These are phyloP conservation scores for Lepraria neglecta DNA, from an alignment of 495 filamentous ascomycete species.

Conservation along the genomic window DNA sequence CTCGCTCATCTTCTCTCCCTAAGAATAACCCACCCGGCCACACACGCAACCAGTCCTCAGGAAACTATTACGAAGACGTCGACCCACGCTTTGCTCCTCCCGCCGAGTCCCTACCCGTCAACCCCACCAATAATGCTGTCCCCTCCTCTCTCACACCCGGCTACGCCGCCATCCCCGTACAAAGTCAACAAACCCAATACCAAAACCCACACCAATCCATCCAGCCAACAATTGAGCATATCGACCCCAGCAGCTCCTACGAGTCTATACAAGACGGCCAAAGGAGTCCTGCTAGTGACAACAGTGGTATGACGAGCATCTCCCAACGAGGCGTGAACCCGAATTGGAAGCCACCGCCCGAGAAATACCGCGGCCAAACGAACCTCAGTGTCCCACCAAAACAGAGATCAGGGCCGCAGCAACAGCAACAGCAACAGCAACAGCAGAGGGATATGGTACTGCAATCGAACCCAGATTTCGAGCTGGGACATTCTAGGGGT, in stretches of 20 bases:
- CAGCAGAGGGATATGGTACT: conserved; percentile 54
- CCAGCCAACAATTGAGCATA: conserved; percentile 31
- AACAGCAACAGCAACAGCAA: conserved; percentile 40
- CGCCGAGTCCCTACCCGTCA: conserved; percentile 22
- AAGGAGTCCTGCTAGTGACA: conserved; percentile 68
- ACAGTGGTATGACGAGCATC: conserved; percentile 76
- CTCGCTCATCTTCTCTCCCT: conserved; percentile 34
- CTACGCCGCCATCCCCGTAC: conserved; percentile 29
- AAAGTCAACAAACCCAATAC: conserved; percentile 4
- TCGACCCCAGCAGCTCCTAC: conserved; percentile 27
- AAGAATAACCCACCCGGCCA: conserved; percentile 33
- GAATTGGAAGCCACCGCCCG: conserved; percentile 54
- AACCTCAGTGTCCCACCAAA: conserved; percentile 24
- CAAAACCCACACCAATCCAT: conserved; percentile 30
- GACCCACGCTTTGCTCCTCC: conserved; percentile 72
- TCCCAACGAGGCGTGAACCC: conserved; percentile 83
- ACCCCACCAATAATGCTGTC: conserved; percentile 24
- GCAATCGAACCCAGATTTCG: conserved; percentile 69
- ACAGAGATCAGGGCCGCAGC: conserved; percentile 36
- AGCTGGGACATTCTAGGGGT: conserved; percentile 41
- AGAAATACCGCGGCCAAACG: conserved; percentile 13
- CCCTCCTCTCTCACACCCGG: conserved; percentile 33
- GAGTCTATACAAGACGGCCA: conserved; percentile 62
- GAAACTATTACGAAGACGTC: conserved; percentile 84
- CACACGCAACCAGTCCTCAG: conserved; percentile 38